Base-by-base conservation (phyloP, 345 rosid genomes). In the Cardiospermum halicacabum region DNA sequence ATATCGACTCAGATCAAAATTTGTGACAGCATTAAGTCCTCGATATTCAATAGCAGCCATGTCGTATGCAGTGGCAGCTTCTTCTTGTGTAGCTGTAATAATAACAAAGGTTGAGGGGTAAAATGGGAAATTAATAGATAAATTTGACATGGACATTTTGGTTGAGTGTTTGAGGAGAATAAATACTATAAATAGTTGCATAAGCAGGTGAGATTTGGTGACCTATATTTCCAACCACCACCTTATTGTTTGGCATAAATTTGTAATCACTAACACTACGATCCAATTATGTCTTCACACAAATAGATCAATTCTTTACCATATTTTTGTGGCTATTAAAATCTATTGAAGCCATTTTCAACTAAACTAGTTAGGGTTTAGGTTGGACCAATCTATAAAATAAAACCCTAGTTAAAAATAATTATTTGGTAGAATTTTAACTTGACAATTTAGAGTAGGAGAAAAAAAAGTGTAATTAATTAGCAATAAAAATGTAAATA, bases 21-120 rank as follows among this genome's bases (percentile, higher is more conserved):
- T 92, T 1, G 98, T 92, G 42, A 92, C 96, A 3, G 98, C 98
- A 55, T 92, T 89, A 10, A 83, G 81, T 60, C 98, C 97, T 21
- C 98, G 91, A 69, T 92, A 86, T 75, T 92, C 96, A 16, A 92
- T 87, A 0, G 98, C 98, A 1, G 98, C 98, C 75, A 87, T 78
- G 42, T 92, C 98, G 36, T 92, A 89, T 2, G 98, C 98, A 2
- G 79, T 77, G 40, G 97, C 98, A 11, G 97, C 98, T 82, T 92
- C 98, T 73, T 92, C 98, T 72, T 92, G 98, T 1, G 98, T 92
- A 22, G 96, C 98, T 89, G 84, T 24, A 21, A 21, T 45, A 49
- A 16, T 1, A 8, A 11, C 11, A 3, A 56, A 19, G 3, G 21
- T 22, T 25, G 27, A 22, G 32, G 43, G 67, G 37, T 19, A 43